A percentile compares a stretch with the other conserved stretches of the same genome.
Conservation (phyloP, 2,329 filamentous ascomycete species). For the Periconia sp. region DNA sequence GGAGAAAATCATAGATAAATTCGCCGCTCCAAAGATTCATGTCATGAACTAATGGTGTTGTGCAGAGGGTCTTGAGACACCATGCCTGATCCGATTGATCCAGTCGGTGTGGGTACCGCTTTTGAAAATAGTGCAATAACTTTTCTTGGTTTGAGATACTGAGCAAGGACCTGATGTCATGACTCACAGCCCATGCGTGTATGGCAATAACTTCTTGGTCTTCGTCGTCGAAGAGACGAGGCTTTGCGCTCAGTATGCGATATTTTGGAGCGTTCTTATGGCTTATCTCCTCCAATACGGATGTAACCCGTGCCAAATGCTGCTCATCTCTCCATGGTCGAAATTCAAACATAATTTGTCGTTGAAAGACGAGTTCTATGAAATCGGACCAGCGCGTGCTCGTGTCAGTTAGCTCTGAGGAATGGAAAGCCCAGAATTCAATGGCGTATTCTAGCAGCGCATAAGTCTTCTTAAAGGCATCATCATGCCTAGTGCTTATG, state of each 20-base stretch:
- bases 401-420: neutral
- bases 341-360: slow-evolving; percentile 12
- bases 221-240: neutral
- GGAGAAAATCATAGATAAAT: neutral
- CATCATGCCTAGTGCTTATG: neutral
- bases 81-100: too few relatives aligned
- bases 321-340: slow-evolving; percentile 11
- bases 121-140: neutral
- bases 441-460: slow-evolving; percentile 12
- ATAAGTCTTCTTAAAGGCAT: slow-evolving; percentile 4
- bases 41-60: neutral
- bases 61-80: too few relatives aligned
- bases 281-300: too few relatives aligned
- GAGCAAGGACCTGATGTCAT: neutral
- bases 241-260: too few relatives aligned
- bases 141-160: neutral
- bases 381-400: slow-evolving; percentile 6
- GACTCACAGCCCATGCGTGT: neutral
- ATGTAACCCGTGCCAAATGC: too few relatives aligned
- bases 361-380: slow-evolving; percentile 6
- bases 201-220: neutral
- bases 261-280: too few relatives aligned
- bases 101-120: too few relatives aligned
- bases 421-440: slow-evolving; percentile 15
- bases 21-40: neutral